Evolutionary conservation across 208 protist genomes (phyloP).

Genomic region (Trypanosoma scelopori): DNA sequence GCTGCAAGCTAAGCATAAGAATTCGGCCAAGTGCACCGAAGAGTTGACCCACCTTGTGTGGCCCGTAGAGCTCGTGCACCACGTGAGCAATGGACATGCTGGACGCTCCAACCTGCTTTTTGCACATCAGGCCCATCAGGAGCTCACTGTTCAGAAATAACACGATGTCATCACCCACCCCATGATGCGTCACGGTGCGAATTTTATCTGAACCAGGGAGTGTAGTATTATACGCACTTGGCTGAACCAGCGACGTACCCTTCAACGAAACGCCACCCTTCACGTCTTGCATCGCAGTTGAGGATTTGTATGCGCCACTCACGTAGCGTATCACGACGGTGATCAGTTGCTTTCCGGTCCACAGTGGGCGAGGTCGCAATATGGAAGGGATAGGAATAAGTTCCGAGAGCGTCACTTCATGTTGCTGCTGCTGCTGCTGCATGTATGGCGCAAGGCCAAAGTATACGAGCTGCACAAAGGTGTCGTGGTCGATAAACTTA

Average conservation of each 20-base stretch:
- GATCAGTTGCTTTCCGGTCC: conserved; percentile 99
- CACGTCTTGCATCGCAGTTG: conserved; percentile 1
- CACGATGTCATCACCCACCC: conserved; percentile 81
- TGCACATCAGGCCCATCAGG: conserved; percentile 98
- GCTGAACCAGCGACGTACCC: conserved; percentile 80
- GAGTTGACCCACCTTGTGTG: conserved; percentile 90
- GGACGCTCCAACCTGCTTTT: conserved; percentile 92
- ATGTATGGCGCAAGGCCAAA: conserved; percentile 84
- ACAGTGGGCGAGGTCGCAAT: conserved; percentile 92
- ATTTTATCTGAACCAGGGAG: conserved; percentile 28
- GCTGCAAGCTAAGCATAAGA: conserved; percentile 95
- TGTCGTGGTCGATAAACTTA: conserved; percentile 93
- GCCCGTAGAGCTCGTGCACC: conserved; percentile 98
- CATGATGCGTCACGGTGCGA: conserved; percentile 28
- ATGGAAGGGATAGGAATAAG: conserved; percentile 93
- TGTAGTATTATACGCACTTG: conserved; percentile 75
- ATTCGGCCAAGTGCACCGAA: conserved; percentile 95
- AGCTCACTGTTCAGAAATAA: conserved; percentile 95
- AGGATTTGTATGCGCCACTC: conserved; percentile 38
- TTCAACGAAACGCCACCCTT: conserved; percentile 81
- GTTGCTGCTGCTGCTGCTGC: conserved; percentile 32
- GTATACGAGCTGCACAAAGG: conserved; percentile 95
- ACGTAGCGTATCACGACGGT: conserved; percentile 85
- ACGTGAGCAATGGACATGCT: conserved; percentile 92
- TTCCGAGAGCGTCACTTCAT: conserved; percentile 54